Conservation (phyloP, 2,329 filamentous ascomycete genomes). For the Mariannaea sp. region DNA sequence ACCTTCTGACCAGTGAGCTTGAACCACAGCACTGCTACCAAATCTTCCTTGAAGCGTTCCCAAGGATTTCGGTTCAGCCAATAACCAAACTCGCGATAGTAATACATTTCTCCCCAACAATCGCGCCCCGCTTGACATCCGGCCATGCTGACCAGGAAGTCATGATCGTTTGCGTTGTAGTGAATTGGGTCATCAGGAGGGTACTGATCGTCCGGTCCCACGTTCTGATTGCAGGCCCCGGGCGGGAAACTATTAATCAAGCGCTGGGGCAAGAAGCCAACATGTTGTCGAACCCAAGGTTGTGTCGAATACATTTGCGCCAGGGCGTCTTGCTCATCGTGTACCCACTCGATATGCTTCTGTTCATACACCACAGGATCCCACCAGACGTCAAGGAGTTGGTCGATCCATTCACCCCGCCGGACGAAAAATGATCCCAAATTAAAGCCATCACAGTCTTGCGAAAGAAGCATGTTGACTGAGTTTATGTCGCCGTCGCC, state of each 20-base stretch:
- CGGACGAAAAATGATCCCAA: conserved; percentile 93
- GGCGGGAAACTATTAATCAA: conserved; percentile 93
- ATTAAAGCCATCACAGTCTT: conserved; percentile 96
- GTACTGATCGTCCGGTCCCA: conserved; percentile 60
- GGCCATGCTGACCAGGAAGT: conserved; percentile 98
- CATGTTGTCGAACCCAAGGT: conserved; percentile 88
- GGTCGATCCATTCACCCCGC: conserved; percentile 86
- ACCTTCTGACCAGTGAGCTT: conserved; percentile 66
- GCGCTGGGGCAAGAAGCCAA: conserved; percentile 87
- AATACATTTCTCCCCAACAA: conserved; percentile 98
- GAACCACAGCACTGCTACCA: conserved; percentile 64
- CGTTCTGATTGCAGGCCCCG: conserved; percentile 80
- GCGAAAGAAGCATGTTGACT: conserved; percentile 85
- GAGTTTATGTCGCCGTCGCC: conserved; percentile 80
- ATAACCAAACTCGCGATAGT: conserved; percentile 89
- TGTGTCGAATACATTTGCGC: conserved; percentile 91
- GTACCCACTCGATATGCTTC: conserved; percentile 98
- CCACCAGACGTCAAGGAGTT: conserved; percentile 96
- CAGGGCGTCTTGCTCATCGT: conserved; percentile 96
- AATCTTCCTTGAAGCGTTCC: conserved; percentile 75
- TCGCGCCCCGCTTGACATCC: conserved; percentile 96
- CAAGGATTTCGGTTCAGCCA: conserved; percentile 82
- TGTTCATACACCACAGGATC: conserved; percentile 97
- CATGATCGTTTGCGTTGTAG: conserved; percentile 82
- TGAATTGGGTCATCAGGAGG: conserved; percentile 65